Evolutionary conservation across 768 basidiomycete species (phyloP), one percentile per base, ranked within the genome.

Genomic region (Calocera viscosa): DNA sequence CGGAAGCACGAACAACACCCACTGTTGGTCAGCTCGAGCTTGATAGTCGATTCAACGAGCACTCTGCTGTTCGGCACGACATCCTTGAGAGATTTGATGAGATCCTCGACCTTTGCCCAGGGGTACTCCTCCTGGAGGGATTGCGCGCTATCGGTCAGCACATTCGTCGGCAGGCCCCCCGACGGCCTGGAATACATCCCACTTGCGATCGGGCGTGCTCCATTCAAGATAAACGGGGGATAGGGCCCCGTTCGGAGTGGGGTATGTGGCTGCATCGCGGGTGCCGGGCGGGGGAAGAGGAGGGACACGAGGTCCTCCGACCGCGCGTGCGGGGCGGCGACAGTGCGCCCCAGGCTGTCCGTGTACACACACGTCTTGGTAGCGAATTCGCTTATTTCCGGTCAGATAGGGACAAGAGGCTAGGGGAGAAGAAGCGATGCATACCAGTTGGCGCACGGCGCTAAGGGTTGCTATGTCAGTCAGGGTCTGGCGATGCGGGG

Each of bases 321-420:
- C 10, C 53, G 53, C 16, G 53, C 53, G 19, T 60, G 53, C 11
- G 53, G 53, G 8, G 53, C 53, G 7, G 53, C 53, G 2, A 91
- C 90, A n/a, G 84, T 81, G 53, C 87, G 86, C 38, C 90, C 90
- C 24, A 86, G 82, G 26, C 88, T 80, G 69, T 91, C 89, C 11
- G 88, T 90, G 74, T 91, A 91, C 1, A 86, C 84, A 75, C 90
- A 91, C 34, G 82, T 78, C 75, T 91, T 91, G 70, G 86, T 87
- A 68, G 90, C 89, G 74, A 86, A 91, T 74, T 85, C 90, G 72
- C 89, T 91, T 73, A 33, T 66, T 69, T 33, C 60, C 22, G 26
- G 64, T 19, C 32, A 24, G 24, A 1, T 26, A 40, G 19, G 24
- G 24, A 66, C 1, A n/a, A 33, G n/a, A 30, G 39, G 28, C 33